These are phyloP conservation scores for Diplotaxis tenuifolia DNA, from an alignment of 345 rosid genomes.

Conservation along the genomic window DNA sequence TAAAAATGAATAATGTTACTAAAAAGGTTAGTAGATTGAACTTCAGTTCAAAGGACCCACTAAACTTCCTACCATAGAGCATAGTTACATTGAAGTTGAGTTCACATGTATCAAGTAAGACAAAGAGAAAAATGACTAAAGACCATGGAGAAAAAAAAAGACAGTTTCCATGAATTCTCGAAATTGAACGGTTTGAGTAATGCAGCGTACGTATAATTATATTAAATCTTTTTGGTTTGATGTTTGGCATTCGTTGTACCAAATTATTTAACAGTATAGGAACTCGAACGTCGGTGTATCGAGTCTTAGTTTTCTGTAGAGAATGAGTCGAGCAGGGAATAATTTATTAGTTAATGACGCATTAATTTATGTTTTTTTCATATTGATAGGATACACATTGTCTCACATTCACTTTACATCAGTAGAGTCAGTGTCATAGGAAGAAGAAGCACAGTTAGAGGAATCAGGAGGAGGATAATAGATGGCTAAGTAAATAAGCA, in stretches of 20 bases:
- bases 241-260: neutral
- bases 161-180: neutral
- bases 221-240: neutral
- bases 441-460: conserved; percentile 9
- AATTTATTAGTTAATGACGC: neutral
- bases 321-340: conserved; percentile 1
- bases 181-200: neutral
- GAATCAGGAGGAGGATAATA: conserved; percentile 13
- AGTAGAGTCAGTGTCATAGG: conserved; percentile 7
- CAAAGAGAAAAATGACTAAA: neutral
- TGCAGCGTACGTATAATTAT: neutral
- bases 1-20: conserved; percentile 3
- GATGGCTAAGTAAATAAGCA: conserved; percentile 34
- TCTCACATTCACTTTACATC: conserved; percentile 15
- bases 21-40: neutral
- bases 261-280: neutral
- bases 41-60: conserved; percentile 4
- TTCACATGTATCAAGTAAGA: conserved; percentile 3
- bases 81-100: neutral
- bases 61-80: neutral
- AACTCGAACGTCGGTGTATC: neutral
- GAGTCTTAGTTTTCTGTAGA: neutral
- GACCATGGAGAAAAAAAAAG: neutral
- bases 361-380: conserved; percentile 1
- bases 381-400: conserved; percentile 2